Conservation (phyloP, 352 stramenopile genomes). For the Plasmopara muralis region DNA sequence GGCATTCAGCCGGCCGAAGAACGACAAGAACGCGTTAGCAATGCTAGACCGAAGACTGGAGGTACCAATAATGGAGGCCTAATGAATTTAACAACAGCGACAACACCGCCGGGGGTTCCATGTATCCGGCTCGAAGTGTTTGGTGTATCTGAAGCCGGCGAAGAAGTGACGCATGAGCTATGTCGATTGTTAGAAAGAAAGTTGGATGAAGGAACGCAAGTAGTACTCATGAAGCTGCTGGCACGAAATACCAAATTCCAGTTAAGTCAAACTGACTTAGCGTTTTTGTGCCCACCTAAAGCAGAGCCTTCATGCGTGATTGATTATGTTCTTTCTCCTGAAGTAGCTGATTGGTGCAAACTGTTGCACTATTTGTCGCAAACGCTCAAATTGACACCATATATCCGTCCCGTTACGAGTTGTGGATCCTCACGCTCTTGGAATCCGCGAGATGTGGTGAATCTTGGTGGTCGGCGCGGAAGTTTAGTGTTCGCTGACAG, state of each 20-base stretch:
- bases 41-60: conserved; percentile 19
- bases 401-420: conserved; percentile 45
- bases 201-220: conserved; percentile 76
- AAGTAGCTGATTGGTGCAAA: conserved; percentile 27
- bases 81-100: conserved; percentile 6
- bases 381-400: conserved; percentile 45
- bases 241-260: conserved; percentile 83
- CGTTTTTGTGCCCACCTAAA: conserved; percentile 65
- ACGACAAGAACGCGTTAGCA: conserved; percentile 20
- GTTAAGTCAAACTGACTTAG: conserved; percentile 58
- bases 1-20: conserved; percentile 14
- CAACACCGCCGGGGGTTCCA: conserved; percentile 13
- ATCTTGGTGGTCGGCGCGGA: conserved; percentile 11
- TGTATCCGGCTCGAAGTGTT: conserved; percentile 81
- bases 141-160: conserved; percentile 65
- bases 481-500: conserved; percentile 24
- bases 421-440: conserved; percentile 11
- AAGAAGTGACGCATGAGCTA: conserved; percentile 82
- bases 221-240: conserved; percentile 84
- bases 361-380: conserved; percentile 59
- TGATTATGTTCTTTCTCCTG: conserved; percentile 40
- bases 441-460: conserved; percentile 14
- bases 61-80: conserved; percentile 14
- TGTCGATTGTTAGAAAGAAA: conserved; percentile 79
- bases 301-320: conserved; percentile 29